phyloP scores from a whole-genome alignment of 2,329 filamentous ascomycete species.

The Coniochaeta sp. region DNA sequence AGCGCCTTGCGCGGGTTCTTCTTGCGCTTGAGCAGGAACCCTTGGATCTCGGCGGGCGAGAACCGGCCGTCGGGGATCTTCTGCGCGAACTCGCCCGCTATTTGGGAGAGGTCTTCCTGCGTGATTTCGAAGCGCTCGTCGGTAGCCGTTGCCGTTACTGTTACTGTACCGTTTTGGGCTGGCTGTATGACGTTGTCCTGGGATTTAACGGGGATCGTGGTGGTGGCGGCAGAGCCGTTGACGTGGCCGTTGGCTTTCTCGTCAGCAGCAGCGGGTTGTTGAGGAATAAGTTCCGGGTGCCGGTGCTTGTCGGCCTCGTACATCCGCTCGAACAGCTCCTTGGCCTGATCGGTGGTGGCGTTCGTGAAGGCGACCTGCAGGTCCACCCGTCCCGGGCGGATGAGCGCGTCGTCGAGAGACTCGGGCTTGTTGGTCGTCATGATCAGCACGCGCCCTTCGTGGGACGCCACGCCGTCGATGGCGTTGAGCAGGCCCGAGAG shows the following conservation, averaged over 20 bases:
- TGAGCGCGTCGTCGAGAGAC: constrained; percentile 64
- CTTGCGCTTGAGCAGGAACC: constrained; percentile 57
- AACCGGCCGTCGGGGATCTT: constrained; percentile 46
- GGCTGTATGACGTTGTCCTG: constrained; percentile 7
- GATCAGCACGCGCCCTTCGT: constrained; percentile 72
- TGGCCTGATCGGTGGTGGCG: constrained; percentile 45
- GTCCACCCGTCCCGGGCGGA: constrained; percentile 68
- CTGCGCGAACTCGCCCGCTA: constrained; percentile 43
- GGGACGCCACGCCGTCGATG: constrained; percentile 74
- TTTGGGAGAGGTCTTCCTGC: constrained; percentile 18
- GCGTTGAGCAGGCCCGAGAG: constrained; percentile 75
- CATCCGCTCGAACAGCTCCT: constrained; percentile 55
- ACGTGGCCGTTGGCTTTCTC: background rate
- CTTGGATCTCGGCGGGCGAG: constrained; percentile 57
- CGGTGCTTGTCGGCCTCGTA: constrained; percentile 37
- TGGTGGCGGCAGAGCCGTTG: background rate
- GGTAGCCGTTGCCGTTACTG: constrained; percentile 4
- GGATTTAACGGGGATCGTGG: background rate
- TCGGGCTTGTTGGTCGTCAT: constrained; percentile 79
- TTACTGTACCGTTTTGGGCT: background rate
- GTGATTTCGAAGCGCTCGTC: constrained; percentile 9
- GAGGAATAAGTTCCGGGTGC: constrained; percentile 10
- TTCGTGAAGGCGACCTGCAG: constrained; percentile 51
- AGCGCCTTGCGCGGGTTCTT: constrained; percentile 49
- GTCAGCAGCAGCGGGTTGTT: background rate